phyloP scores from a whole-genome alignment of 345 rosid genomes.

The Salix exigua region DNA sequence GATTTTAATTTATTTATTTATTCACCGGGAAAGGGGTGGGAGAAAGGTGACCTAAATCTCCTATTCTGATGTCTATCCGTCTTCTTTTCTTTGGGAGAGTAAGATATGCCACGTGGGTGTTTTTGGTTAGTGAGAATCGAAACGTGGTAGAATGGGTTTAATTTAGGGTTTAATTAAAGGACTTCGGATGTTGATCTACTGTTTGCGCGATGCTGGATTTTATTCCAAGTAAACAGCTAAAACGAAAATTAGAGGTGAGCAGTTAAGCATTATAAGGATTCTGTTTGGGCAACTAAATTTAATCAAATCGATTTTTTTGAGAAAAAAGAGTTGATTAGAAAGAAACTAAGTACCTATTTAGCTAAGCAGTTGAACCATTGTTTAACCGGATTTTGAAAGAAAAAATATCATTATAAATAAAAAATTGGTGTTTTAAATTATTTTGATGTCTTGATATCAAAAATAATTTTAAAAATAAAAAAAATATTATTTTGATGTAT shows the following conservation, averaged over 20 bases:
- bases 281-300: background rate
- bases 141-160: constrained; percentile 32
- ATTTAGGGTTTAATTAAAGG: constrained; percentile 10
- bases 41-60: constrained; percentile 61
- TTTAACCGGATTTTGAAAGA: too few species aligned
- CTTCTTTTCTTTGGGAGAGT: constrained; percentile 4
- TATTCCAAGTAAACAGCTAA: background rate
- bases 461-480: too few species aligned
- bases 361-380: too few species aligned
- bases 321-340: too few species aligned
- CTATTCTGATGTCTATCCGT: constrained; percentile 37
- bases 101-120: constrained; percentile 16
- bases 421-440: too few species aligned
- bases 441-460: too few species aligned
- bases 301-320: too few species aligned
- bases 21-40: constrained; percentile 21
- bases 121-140: background rate
- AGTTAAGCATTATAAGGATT: background rate
- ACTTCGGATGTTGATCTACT: constrained; percentile 60
- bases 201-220: constrained; percentile 20
- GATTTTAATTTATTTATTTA: too few species aligned
- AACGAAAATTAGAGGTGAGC: background rate
- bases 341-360: too few species aligned
- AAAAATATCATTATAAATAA: too few species aligned
- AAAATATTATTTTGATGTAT: too few species aligned